Conservation (phyloP, 129 eudicot species). For the Tanacetum coccineum region DNA sequence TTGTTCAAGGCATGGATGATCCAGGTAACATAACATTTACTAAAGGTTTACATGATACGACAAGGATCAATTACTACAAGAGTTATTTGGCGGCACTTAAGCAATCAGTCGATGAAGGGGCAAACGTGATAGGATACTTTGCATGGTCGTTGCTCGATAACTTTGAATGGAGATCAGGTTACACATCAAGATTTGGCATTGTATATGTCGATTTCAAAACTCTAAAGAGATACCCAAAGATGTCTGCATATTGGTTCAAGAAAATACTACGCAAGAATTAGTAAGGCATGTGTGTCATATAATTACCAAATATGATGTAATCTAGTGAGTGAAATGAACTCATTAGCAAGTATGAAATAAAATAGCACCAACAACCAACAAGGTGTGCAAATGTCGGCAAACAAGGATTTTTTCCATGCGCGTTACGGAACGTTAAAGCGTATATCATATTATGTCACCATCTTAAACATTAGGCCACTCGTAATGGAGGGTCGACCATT, state of each 20-base stretch:
- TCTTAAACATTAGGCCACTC: no score
- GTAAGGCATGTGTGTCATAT: neutral
- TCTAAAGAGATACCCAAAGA: slow-evolving; percentile 80
- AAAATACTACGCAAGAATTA: slow-evolving; percentile 33
- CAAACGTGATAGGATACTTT: slow-evolving; percentile 81
- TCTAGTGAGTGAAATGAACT: neutral
- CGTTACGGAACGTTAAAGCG: no score
- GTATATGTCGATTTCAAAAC: slow-evolving; percentile 78
- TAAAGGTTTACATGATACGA: slow-evolving; percentile 50
- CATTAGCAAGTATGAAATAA: neutral
- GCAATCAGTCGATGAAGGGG: slow-evolving; percentile 74
- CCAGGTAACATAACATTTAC: slow-evolving; percentile 77
- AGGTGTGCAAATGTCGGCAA: slow-evolving; percentile 17
- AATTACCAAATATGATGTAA: neutral
- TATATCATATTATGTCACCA: no score
- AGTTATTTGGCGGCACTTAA: slow-evolving; percentile 51
- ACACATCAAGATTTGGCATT: slow-evolving; percentile 82
- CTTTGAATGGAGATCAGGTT: slow-evolving; percentile 89
- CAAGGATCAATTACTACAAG: slow-evolving; percentile 67
- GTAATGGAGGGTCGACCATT: no score
- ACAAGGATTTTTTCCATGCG: neutral
- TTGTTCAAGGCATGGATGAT: slow-evolving; percentile 76
- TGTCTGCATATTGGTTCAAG: slow-evolving; percentile 88
- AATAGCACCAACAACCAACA: slow-evolving; percentile 19
- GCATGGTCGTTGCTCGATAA: slow-evolving; percentile 92